Conservation (phyloP, 2,329 filamentous ascomycete species). For the Coniella lustricola region DNA sequence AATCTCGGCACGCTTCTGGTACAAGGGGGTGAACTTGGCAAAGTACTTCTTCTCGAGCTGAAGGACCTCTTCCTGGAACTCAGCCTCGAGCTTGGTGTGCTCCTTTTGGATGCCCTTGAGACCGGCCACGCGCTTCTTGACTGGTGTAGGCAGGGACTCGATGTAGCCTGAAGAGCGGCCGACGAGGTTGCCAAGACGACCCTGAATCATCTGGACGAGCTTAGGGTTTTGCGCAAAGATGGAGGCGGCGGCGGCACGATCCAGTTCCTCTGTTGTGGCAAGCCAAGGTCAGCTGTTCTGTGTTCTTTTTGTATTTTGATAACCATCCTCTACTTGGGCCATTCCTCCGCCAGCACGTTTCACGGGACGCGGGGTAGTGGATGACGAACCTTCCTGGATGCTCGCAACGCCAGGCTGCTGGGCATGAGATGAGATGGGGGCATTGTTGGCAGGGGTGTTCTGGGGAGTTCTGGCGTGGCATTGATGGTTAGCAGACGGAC, state of each 20-base stretch:
- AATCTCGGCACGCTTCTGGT: constrained; percentile 89
- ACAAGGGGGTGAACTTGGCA: constrained; percentile 94
- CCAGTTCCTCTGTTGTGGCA: constrained; percentile 66
- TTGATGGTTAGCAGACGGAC: constrained; percentile 16
- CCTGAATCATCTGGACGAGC: constrained; percentile 95
- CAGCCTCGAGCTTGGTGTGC: constrained; percentile 93
- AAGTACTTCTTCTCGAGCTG: constrained; percentile 99
- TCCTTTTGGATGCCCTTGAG: constrained; percentile 98
- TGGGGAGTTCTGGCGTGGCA: constrained; percentile 74
- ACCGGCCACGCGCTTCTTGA: constrained; percentile 88
- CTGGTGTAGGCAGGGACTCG: constrained; percentile 82
- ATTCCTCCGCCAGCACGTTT: background rate
- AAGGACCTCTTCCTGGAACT: constrained; percentile 97
- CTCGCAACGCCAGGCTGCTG: constrained; percentile 90
- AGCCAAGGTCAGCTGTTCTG: constrained; percentile 17
- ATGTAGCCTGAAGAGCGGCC: constrained; percentile 96
- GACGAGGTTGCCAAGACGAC: constrained; percentile 86
- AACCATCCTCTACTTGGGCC: too few species aligned
- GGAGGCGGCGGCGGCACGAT: constrained; percentile 77
- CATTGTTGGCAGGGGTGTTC: constrained; percentile 93
- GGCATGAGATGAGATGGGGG: constrained; percentile 94
- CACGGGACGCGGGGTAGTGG: constrained; percentile 10
- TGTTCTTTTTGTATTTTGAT: background rate
- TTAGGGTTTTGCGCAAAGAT: constrained; percentile 94
- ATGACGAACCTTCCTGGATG: constrained; percentile 86